phyloP scores from a whole-genome alignment of 192 early-diverging fungal genomes.

The Backusella psychrophila region DNA sequence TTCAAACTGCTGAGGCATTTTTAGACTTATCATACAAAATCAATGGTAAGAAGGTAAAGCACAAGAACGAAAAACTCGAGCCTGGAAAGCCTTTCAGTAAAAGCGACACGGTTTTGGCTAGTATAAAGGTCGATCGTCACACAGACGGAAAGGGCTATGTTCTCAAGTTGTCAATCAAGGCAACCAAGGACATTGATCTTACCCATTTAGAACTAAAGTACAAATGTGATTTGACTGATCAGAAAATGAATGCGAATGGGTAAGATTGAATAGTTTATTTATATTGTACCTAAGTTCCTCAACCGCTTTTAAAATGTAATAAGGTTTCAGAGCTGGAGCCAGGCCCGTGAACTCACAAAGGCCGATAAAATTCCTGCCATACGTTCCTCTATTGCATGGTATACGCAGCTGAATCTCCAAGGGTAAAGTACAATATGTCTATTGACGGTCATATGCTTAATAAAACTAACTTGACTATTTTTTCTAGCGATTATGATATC shows the following conservation, averaged over 20 bases:
- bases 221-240: constrained; percentile 12
- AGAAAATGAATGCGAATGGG: constrained; percentile 45
- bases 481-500: constrained; percentile 38
- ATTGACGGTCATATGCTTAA: neutral
- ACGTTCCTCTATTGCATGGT: constrained; percentile 32
- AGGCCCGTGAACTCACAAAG: constrained; percentile 29
- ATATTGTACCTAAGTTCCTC: no score
- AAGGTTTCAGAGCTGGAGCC: constrained; percentile 49
- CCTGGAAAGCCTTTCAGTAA: neutral
- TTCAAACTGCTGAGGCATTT: neutral
- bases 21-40: neutral
- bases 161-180: constrained; percentile 11
- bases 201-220: constrained; percentile 26
- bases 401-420: constrained; percentile 36
- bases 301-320: no score
- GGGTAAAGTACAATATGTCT: constrained; percentile 31
- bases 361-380: constrained; percentile 40
- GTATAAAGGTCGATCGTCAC: neutral
- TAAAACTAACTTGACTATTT: neutral
- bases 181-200: constrained; percentile 16
- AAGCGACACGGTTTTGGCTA: neutral
- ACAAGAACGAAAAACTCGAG: neutral
- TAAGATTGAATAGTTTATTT: neutral
- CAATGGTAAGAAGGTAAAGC: neutral
- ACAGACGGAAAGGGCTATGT: constrained; percentile 11